Percentiles rank a stretch among this genome's conserved stretches.
These are phyloP conservation scores for Rutstroemia sp. DNA, from an alignment of 2,329 filamentous ascomycete species.

Conservation along the genomic window DNA sequence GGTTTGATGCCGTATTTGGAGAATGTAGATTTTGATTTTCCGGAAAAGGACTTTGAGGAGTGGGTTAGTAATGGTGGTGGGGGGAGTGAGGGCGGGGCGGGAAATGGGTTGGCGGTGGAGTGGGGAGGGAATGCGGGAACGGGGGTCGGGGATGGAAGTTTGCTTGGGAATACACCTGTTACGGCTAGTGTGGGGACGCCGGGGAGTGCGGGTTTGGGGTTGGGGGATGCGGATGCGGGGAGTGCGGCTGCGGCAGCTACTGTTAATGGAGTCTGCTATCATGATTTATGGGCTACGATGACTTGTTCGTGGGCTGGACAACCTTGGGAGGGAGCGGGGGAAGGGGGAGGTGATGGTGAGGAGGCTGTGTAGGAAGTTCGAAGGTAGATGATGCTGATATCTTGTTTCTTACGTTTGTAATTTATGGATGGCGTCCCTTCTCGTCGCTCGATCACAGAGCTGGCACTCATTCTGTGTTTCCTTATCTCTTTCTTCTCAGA, in stretches of 20 bases:
- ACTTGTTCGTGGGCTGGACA: conserved; percentile 21
- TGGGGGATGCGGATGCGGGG: neutral
- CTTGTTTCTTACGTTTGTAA: too few relatives aligned
- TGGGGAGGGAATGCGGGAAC: neutral
- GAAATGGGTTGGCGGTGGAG: neutral
- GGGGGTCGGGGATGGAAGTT: neutral
- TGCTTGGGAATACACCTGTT: too few relatives aligned
- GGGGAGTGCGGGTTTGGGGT: too few relatives aligned
- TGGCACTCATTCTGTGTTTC: too few relatives aligned
- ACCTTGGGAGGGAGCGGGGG: too few relatives aligned
- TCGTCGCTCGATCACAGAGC: too few relatives aligned
- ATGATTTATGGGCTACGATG: conserved; percentile 27
- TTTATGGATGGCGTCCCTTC: too few relatives aligned
- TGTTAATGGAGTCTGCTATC: conserved; percentile 8
- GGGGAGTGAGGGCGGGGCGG: neutral
- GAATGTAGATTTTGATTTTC: conserved; percentile 13
- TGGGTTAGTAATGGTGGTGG: neutral
- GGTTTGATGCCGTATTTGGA: neutral
- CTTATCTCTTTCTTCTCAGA: too few relatives aligned
- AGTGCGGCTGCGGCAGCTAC: neutral
- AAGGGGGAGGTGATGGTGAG: conserved; percentile 1
- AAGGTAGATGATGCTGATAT: neutral
- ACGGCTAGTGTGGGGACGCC: too few relatives aligned
- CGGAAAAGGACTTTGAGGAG: neutral
- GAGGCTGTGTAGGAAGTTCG: neutral